phyloP scores from a whole-genome alignment of 208 protist species.

The Acanthamoeba healyi region DNA sequence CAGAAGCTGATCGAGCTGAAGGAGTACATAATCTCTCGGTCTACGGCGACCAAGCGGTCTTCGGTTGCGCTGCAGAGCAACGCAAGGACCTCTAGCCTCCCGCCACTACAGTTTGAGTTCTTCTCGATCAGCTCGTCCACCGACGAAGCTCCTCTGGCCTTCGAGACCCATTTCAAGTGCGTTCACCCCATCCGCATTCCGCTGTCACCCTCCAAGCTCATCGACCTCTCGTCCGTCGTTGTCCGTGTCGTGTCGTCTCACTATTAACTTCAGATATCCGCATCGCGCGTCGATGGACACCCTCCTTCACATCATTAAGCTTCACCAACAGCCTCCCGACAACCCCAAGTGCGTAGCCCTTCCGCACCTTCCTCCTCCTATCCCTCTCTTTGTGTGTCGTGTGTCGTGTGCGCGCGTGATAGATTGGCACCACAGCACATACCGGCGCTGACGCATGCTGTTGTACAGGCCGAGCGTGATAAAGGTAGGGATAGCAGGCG shows the following conservation, averaged over 20 bases:
- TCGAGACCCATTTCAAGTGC: constrained; percentile 58
- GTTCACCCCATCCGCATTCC: neutral
- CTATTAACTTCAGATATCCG: neutral
- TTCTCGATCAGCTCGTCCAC: neutral
- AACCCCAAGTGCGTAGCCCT: neutral
- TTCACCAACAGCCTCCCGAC: neutral
- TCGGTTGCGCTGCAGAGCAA: constrained; percentile 18
- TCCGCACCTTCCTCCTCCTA: neutral
- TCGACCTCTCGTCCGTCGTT: neutral
- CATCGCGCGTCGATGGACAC: neutral
- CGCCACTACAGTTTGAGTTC: constrained; percentile 30
- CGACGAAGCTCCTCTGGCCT: neutral
- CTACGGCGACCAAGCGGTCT: neutral
- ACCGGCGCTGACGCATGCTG: neutral
- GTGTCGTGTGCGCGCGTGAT: neutral
- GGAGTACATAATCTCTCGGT: neutral
- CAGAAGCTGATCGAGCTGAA: neutral
- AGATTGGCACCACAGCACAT: too few species aligned
- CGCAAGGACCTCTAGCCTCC: neutral
- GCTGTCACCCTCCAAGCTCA: too few species aligned
- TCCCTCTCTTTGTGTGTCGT: neutral
- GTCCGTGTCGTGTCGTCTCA: neutral
- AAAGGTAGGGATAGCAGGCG: constrained; percentile 9
- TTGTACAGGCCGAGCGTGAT: neutral
- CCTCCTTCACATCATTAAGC: neutral